Conservation (phyloP, 148 eudicot genomes). For the Rhododendron mucronatum region DNA sequence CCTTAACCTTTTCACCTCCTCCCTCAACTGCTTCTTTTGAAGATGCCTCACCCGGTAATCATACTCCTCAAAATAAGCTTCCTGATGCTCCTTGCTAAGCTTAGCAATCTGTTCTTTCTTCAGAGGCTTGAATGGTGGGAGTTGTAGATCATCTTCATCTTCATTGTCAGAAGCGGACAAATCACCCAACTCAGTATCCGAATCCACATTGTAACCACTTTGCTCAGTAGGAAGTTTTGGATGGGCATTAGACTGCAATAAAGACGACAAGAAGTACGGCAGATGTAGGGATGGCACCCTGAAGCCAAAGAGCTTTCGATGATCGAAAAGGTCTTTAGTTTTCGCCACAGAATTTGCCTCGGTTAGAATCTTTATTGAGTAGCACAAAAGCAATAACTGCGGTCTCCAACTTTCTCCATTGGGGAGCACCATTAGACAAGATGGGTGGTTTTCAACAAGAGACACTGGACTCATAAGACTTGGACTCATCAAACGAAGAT, state of each 20-base stretch:
- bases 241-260: conserved; percentile 19
- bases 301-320: conserved; percentile 15
- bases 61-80: conserved; percentile 27
- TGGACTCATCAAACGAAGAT: conserved; percentile 11
- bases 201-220: conserved; percentile 10
- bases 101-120: conserved; percentile 19
- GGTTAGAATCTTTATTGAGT: conserved; percentile 36
- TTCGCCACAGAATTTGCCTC: conserved; percentile 18
- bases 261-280: conserved; percentile 22
- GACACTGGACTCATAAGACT: conserved; percentile 22
- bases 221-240: conserved; percentile 18
- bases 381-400: conserved; percentile 34
- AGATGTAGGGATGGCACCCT: conserved; percentile 12
- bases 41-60: conserved; percentile 27
- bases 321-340: conserved; percentile 6
- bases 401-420: conserved; percentile 38
- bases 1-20: conserved; percentile 9
- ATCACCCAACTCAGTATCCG: conserved; percentile 17
- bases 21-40: conserved; percentile 20
- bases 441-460: conserved; percentile 39
- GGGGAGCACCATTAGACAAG: conserved; percentile 10
- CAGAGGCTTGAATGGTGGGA: conserved; percentile 20
- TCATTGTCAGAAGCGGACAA: conserved; percentile 19
- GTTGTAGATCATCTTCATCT: conserved; percentile 15
- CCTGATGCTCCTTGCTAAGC: conserved; percentile 19